A percentile compares a stretch with the other conserved stretches of the same genome.
These are phyloP conservation scores for Neurospora terricola DNA, from an alignment of 495 filamentous ascomycete species.

Conservation along the genomic window DNA sequence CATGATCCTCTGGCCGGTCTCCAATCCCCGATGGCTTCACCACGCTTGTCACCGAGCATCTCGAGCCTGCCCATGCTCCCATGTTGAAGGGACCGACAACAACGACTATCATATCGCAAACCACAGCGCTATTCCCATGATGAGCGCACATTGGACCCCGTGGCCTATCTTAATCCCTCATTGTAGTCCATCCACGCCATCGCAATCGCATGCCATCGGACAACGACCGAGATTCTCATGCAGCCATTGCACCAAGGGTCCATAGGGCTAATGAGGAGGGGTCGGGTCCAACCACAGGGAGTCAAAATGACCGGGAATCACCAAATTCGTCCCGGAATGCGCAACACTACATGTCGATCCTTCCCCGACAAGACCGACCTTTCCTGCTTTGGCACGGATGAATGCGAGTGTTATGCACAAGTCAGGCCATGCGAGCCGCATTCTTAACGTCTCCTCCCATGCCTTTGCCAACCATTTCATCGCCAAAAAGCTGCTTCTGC, in stretches of 20 bases:
- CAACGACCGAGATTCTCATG: not conserved
- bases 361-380: not conserved
- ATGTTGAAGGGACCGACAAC: not conserved
- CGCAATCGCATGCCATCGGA: not conserved
- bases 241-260: conserved; percentile 2
- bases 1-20: not conserved
- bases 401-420: not conserved
- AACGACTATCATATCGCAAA: not conserved
- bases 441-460: not conserved
- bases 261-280: not conserved
- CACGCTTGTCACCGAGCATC: not conserved
- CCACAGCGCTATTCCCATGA: not conserved
- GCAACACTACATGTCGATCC: not conserved
- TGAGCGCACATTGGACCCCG: not conserved
- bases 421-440: not conserved
- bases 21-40: not conserved
- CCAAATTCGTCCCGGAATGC: not conserved
- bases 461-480: not conserved
- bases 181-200: not conserved
- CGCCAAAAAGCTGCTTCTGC: not conserved
- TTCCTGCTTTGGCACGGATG: not conserved
- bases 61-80: not conserved
- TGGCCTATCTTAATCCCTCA: conserved; percentile 7
- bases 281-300: conserved; percentile 3
- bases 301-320: not conserved